Percentiles rank a stretch among this genome's conserved stretches.
Conservation (phyloP, 1,284 basidiomycete genomes). For the Apiotrichum brassicae region DNA sequence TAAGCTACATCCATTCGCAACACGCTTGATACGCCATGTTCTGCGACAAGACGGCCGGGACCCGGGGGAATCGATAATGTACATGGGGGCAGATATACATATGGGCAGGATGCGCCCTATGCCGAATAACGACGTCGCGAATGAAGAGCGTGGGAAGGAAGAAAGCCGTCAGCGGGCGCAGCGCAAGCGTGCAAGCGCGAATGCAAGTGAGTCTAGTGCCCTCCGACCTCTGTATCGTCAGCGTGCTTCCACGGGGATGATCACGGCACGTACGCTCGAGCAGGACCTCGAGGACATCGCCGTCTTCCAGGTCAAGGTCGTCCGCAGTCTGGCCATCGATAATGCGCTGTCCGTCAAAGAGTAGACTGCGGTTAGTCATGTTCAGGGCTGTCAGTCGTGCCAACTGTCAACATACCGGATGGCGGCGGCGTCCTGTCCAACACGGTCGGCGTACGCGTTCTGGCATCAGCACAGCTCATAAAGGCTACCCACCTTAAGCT, state of each 20-base stretch:
- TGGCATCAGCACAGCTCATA: conserved; percentile 48
- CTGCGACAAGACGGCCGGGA: too few species aligned
- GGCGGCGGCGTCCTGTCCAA: conserved; percentile 77
- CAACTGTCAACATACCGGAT: conserved; percentile 66
- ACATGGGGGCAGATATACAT: neutral
- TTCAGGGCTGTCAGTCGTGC: neutral
- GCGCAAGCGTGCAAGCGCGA: too few species aligned
- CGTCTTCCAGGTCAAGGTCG: conserved; percentile 80
- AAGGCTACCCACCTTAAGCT: conserved; percentile 53
- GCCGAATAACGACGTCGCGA: neutral
- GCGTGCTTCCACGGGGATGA: neutral
- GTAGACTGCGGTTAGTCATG: conserved; percentile 55
- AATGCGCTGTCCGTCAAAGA: conserved; percentile 79
- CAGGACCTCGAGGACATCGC: conserved; percentile 79
- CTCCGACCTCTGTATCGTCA: conserved; percentile 31
- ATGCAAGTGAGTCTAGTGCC: too few species aligned
- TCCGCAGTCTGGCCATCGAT: conserved; percentile 74
- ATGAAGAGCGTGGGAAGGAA: too few species aligned
- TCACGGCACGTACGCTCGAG: conserved; percentile 67
- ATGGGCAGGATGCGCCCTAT: too few species aligned
- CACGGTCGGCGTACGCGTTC: conserved; percentile 85
- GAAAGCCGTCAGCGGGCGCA: too few species aligned
- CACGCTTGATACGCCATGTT: too few species aligned
- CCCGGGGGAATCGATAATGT: too few species aligned
- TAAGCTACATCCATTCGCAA: too few species aligned